phyloP scores from a whole-genome alignment of 2,329 filamentous ascomycete species.

The Tolypocladium ovalisporum region DNA sequence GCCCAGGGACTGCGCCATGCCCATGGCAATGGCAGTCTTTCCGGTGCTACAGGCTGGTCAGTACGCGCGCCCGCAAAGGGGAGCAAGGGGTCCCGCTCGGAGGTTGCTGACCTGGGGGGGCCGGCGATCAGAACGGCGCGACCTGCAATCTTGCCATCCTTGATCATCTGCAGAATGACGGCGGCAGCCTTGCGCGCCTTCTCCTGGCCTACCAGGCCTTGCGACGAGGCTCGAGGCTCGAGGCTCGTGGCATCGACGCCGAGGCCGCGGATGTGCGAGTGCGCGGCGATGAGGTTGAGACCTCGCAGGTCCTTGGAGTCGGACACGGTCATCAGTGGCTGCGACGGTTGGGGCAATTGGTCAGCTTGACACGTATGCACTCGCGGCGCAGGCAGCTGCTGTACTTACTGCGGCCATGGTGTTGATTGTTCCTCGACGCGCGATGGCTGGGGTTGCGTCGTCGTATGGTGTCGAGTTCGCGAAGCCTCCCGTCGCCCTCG shows the following conservation, averaged over 20 bases:
- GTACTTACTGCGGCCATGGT: conserved; percentile 43
- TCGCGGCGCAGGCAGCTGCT: neutral
- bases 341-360: conserved; percentile 2
- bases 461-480: neutral
- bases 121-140: conserved; percentile 90
- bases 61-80: conserved; percentile 1
- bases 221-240: conserved; percentile 73
- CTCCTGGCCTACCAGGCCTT: conserved; percentile 91
- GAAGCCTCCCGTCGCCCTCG: conserved; percentile 1
- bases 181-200: conserved; percentile 95
- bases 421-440: conserved; percentile 5
- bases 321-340: conserved; percentile 67
- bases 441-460: neutral
- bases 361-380: neutral
- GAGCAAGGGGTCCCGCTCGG: neutral
- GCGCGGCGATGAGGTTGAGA: conserved; percentile 93
- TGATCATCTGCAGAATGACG: conserved; percentile 96
- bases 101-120: conserved; percentile 56
- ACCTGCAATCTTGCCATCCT: conserved; percentile 96
- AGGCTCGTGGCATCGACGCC: conserved; percentile 88
- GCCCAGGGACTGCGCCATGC: conserved; percentile 93
- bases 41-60: conserved; percentile 57
- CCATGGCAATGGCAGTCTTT: conserved; percentile 98
- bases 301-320: conserved; percentile 94
- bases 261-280: conserved; percentile 94